Evolutionary conservation across 1,284 basidiomycete genomes (phyloP), one percentile per base, ranked within the genome.

Genomic region (Tilletiaria anomala): DNA sequence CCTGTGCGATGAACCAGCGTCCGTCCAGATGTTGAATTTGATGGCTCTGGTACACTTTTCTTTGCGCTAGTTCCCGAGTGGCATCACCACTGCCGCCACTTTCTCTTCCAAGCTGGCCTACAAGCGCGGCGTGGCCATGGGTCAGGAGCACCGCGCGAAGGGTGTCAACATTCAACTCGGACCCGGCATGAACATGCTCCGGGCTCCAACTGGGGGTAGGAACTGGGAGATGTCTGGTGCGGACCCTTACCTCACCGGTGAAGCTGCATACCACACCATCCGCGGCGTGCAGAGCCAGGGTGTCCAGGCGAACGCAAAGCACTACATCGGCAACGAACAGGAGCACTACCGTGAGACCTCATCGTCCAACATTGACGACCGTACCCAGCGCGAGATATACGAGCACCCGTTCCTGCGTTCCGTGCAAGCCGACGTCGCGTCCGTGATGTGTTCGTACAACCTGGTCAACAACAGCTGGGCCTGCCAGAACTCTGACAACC

Each of bases 91-190:
- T 6, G 81, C 78, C 4, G 72, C 80, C 11, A 81, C 82, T 2
- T 75, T 71, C 67, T 80, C 81, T 61, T 75, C 78, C 36, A 74
- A 75, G 11, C 70, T 87, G 26, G 78, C 86, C 35, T 79, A 81
- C 45, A 65, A 72, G 15, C 77, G 85, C 22, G 84, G 82, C 14
- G 54, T 75, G 8, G 79, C 76, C 40, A 79, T 88, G 75, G 85
- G 83, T 22, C 61, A 71, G 35, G 85, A 91, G 68, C 78, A 80
- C 68, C 73, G 74, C 47, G 78, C 75, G 31, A 86, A 88, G 62
- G 86, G 86, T 33, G 78, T 80, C 43, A 75, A 89, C 57, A 72
- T 81, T 43, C 75, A 74, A 6, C 70, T 82, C 6, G 78, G 78
- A 6, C 62, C 62, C 16, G 54, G 47, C 6, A 14, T 39, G 12